Conservation (phyloP, 1,139 yeast species). For the Candida glucosophila region DNA sequence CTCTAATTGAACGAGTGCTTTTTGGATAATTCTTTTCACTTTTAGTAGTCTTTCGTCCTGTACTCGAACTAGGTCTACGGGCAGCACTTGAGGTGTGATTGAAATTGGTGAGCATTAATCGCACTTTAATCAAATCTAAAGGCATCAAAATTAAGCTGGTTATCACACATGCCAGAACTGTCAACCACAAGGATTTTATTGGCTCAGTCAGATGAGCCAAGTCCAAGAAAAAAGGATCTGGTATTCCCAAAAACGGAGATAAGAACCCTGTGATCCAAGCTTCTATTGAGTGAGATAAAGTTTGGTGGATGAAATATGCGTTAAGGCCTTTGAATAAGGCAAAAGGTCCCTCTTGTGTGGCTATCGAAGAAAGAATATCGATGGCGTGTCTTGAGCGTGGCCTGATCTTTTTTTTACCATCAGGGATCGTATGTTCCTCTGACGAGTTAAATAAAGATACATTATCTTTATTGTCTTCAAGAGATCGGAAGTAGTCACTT, state of each 20-base stretch:
- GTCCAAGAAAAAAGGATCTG: conserved; percentile 85
- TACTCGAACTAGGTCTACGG: conserved; percentile 8
- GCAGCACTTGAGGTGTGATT: no score
- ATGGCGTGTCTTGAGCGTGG: conserved; percentile 62
- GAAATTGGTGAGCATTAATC: conserved; percentile 59
- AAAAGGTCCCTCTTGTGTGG: conserved; percentile 70
- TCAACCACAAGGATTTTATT: conserved; percentile 53
- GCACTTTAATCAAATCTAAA: conserved; percentile 69
- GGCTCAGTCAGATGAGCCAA: conserved; percentile 78
- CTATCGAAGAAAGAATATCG: conserved; percentile 62
- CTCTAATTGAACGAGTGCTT: conserved; percentile 29
- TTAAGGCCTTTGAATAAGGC: conserved; percentile 85
- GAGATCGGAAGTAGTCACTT: conserved; percentile 3
- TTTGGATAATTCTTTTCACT: not conserved
- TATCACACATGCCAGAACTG: conserved; percentile 62
- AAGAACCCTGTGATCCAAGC: conserved; percentile 89
- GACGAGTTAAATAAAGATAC: conserved; percentile 42
- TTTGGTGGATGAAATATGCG: conserved; percentile 72
- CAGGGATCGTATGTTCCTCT: conserved; percentile 2
- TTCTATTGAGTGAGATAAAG: conserved; percentile 69
- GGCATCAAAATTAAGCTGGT: conserved; percentile 79
- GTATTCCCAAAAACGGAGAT: conserved; percentile 75
- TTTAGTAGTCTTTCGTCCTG: conserved; percentile 1
- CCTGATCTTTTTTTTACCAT: conserved; percentile 27
- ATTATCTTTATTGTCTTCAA: no score